Conservation (phyloP, 2,329 filamentous ascomycete species). For the Fusarium paranaense region DNA sequence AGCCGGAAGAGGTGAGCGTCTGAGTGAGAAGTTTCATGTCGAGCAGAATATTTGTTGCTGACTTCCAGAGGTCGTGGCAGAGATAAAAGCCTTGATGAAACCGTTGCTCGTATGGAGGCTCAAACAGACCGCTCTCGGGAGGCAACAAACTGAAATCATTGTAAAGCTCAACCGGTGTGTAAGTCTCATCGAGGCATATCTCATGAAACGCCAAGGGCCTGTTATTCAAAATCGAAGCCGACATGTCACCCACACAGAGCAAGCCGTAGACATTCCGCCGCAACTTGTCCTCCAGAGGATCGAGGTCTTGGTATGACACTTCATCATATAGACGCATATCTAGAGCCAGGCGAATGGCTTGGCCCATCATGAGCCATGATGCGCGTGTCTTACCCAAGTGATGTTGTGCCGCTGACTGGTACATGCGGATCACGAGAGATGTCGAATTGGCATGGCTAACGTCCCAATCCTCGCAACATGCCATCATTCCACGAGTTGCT, state of each 20-base stretch:
- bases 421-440: conserved; percentile 5
- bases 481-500: conserved; percentile 14
- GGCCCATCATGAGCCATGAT: conserved; percentile 14
- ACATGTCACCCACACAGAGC: conserved; percentile 13
- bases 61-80: conserved; percentile 9
- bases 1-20: background rate
- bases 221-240: conserved; percentile 20
- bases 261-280: conserved; percentile 4
- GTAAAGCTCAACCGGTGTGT: background rate
- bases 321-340: conserved; percentile 19
- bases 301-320: conserved; percentile 1
- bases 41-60: conserved; percentile 6
- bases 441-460: conserved; percentile 8
- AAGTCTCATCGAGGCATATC: conserved; percentile 1
- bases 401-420: conserved; percentile 13
- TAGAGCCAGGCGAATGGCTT: conserved; percentile 9
- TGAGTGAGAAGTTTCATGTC: conserved; percentile 10
- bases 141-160: background rate
- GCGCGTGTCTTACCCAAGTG: conserved; percentile 6
- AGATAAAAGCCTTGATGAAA: conserved; percentile 13
- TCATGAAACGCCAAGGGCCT: conserved; percentile 12
- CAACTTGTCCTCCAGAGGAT: conserved; percentile 12
- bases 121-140: background rate
- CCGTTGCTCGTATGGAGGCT: conserved; percentile 3
- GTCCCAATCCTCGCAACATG: conserved; percentile 17